phyloP scores from a whole-genome alignment of 805 yeast species.

The Saccharomyces kudriavzevii region DNA sequence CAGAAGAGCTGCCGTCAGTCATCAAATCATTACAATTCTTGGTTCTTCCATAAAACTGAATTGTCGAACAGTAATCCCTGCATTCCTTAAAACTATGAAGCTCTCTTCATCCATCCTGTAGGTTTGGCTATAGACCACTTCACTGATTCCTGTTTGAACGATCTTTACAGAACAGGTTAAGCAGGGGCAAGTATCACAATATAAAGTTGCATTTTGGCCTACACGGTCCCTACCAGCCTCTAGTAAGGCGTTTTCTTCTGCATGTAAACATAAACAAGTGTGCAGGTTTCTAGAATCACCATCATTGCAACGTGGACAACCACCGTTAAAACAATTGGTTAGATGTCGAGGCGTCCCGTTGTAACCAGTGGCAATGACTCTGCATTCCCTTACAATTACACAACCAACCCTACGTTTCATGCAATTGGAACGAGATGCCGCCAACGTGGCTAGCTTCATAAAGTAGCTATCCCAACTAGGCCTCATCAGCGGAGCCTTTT shows the following conservation, averaged over 20 bases:
- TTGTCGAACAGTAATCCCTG: conserved; percentile 65
- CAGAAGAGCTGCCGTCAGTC: background rate
- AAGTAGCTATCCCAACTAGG: conserved; percentile 97
- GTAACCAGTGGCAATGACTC: conserved; percentile 94
- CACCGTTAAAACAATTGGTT: conserved; percentile 89
- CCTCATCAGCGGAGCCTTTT: conserved; percentile 35
- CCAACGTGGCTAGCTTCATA: conserved; percentile 87
- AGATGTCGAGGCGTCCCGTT: conserved; percentile 93
- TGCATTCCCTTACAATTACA: conserved; percentile 74
- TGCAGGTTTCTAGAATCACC: conserved; percentile 61
- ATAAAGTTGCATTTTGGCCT: conserved; percentile 53
- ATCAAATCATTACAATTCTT: conserved; percentile 15
- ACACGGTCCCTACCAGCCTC: conserved; percentile 91
- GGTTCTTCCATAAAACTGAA: conserved; percentile 31
- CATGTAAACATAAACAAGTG: conserved; percentile 90
- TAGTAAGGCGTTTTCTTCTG: conserved; percentile 91
- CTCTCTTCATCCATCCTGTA: conserved; percentile 87
- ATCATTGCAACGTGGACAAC: conserved; percentile 81
- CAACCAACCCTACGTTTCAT: conserved; percentile 98
- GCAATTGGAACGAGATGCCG: conserved; percentile 88
- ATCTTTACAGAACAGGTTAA: conserved; percentile 92
- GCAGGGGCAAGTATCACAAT: conserved; percentile 97
- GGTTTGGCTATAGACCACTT: conserved; percentile 87
- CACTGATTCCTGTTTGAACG: conserved; percentile 83
- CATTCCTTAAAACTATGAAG: conserved; percentile 61